Base-by-base conservation (phyloP, 116 monocot genomes). In the Thalassia testudinum region DNA sequence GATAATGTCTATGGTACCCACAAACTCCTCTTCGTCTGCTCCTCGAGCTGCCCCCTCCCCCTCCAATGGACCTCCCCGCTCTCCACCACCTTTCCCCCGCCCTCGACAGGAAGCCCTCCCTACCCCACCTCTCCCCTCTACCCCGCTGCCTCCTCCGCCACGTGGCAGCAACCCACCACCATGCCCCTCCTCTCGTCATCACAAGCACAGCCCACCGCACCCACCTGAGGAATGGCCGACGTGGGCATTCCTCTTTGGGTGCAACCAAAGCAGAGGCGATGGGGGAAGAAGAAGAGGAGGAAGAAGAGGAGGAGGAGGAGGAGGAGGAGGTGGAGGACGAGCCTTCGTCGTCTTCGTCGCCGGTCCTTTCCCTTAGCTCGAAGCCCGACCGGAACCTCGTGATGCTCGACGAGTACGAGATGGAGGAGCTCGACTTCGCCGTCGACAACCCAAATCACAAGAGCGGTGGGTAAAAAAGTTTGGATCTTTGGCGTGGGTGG, bases 351-450 rank as follows among this genome's bases (percentile, higher is more conserved):
- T 60, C 60, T 14, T 37, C 60, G 30, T 42, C 68, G 13, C 0
- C 30, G 16, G 69, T 83, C 25, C 68, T 77, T 10, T 83, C 80
- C 15, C 70, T 87, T 42, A 80, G 55, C 27, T 77, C 72, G 77
- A 86, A 92, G 77, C 92, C 87, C 4, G 79, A 87, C 55, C 55
- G 87, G 68, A 75, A 44, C 52, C 57, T 78, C 12, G 53, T 73
- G 16, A 30, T 86, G 65, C 83, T 83, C 12, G 83, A 92, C 38
- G 92, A 92, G 16, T 86, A 80, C 63, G 86, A 83, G 25, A 57
- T 86, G 57, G 80, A 80, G 51, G 87, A 83, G 75, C 66, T 83
- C 47, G 78, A 78, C 29, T 12, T 57, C 27, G 53, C 30, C 24
- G 16, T 7, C 22, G 59, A 62, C 51, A 26, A 34, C 24, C 66